Base-by-base conservation (phyloP, 1,284 basidiomycete genomes). In the Entoloma clypeatum region DNA sequence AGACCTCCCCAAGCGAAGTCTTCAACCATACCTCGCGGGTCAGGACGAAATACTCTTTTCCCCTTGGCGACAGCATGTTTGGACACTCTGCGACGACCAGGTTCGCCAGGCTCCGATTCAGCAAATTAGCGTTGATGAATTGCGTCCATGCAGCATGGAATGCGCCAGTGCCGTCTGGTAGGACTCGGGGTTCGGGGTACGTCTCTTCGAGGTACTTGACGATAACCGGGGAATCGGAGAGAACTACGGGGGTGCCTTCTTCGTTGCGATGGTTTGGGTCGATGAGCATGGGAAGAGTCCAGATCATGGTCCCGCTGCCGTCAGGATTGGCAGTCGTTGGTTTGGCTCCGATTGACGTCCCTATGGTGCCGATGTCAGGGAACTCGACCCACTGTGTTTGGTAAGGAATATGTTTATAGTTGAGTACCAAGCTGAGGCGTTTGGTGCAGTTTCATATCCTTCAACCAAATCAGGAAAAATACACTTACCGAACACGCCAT, bases 391-490 rank as follows among this genome's bases (percentile, higher is more conserved):
- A 67, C 16, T 54, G 55, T 11, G 63, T 69, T 29, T 49, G 52
- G 51, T 63, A 68, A 2, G 59, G 48, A 6, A 68, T 38, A 3
- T 53, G 44, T 41, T 69, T 70, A 51, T 57, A 67, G 44, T 67
- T 66, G 14, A 69, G 53, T 3, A 47, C 43, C 27, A 57, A 55
- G 25, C 59, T 61, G 19, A 11, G 4, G n/a, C 22, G 32, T 7
- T 19, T 3, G 17, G 24, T 33, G 13, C 3, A 31, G 7, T 24
- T 22, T n/a, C 5, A 35, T n/a, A 19, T 3, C 4, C 9, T 7
- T 6, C 8, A 21, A 26, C 16, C 29, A 16, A 16, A 9, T 14
- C 8, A n/a, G 10, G 7, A 11, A 22, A 10, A 25, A 10, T 19
- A 13, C 3, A 26, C 43, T 35, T 21, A 45, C 51, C 51, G 57